Percentiles rank a stretch among this genome's conserved stretches.
phyloP scores from a whole-genome alignment of 352 stramenopile species.

The Globisporangium orthogonon region DNA sequence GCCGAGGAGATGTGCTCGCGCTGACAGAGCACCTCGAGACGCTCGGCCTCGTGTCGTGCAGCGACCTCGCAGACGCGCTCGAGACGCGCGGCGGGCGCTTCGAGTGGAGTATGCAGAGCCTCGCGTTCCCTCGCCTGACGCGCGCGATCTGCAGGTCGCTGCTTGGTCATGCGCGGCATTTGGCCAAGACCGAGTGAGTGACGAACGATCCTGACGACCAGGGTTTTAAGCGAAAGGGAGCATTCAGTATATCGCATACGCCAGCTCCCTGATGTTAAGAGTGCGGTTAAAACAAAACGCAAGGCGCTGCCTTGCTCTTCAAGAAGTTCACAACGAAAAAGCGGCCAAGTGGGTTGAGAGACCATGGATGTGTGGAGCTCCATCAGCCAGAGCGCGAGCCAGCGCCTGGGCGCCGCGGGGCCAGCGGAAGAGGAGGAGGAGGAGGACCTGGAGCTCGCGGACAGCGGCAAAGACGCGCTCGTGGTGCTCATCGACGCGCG shows the following conservation, averaged over 20 bases:
- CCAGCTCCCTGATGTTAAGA: too few relatives aligned
- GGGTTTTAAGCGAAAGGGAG: too few relatives aligned
- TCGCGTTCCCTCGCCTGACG: constrained; percentile 40
- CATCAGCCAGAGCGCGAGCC: constrained; percentile 3
- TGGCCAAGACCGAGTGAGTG: constrained; percentile 2
- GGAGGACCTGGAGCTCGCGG: constrained; percentile 48
- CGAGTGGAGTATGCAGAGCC: constrained; percentile 40
- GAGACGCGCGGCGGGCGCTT: constrained; percentile 24
- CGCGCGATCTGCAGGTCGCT: constrained; percentile 36
- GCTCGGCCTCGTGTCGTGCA: constrained; percentile 34
- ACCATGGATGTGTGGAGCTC: constrained; percentile 40
- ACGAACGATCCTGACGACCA: not conserved
- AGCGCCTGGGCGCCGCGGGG: not conserved
- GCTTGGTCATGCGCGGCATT: constrained; percentile 3
- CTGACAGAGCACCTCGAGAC: constrained; percentile 29
- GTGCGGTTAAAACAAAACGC: too few relatives aligned
- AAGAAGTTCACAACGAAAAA: too few relatives aligned
- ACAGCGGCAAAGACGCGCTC: constrained; percentile 69
- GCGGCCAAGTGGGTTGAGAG: constrained; percentile 4
- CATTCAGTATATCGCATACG: too few relatives aligned
- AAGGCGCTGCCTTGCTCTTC: too few relatives aligned
- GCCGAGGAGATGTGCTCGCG: constrained; percentile 19
- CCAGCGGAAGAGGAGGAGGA: constrained; percentile 25
- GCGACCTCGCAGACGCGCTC: constrained; percentile 25
- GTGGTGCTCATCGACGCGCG: constrained; percentile 76